A percentile compares a stretch with the other conserved stretches of the same genome.
phyloP scores from a whole-genome alignment of 106 monocot genomes.

The Phalaenopsis equestris region DNA sequence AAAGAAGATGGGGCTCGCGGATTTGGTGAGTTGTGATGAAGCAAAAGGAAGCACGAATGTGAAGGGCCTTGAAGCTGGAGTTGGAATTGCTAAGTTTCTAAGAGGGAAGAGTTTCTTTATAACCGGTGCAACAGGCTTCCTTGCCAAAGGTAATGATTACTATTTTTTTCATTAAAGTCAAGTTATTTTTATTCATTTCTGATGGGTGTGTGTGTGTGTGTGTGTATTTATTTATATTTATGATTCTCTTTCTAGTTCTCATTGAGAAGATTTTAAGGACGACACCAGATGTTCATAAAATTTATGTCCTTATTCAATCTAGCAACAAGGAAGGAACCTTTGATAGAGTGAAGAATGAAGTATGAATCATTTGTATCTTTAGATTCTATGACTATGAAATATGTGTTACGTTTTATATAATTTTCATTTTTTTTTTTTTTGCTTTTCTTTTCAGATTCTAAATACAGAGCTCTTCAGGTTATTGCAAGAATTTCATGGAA shows the following conservation, averaged over 20 bases:
- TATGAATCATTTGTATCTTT: constrained; percentile 17
- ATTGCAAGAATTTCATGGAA: constrained; percentile 61
- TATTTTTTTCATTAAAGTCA: neutral
- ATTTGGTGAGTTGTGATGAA: constrained; percentile 7
- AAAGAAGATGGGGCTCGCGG: neutral
- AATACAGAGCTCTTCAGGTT: constrained; percentile 55
- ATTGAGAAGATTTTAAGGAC: constrained; percentile 92
- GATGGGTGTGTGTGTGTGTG: neutral
- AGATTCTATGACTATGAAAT: neutral
- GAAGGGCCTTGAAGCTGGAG: constrained; percentile 23
- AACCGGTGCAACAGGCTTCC: constrained; percentile 94
- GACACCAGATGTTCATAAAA: constrained; percentile 55
- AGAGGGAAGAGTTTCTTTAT: constrained; percentile 62
- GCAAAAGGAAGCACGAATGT: neutral
- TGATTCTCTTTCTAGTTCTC: constrained; percentile 41
- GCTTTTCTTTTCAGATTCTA: constrained; percentile 37
- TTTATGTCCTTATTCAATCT: constrained; percentile 80
- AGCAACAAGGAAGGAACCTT: constrained; percentile 55
- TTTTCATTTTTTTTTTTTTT: neutral
- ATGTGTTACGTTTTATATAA: neutral
- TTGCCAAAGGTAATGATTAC: constrained; percentile 64
- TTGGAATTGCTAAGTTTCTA: constrained; percentile 64
- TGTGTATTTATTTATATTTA: neutral
- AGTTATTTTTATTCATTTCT: neutral
- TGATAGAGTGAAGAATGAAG: constrained; percentile 64